Conservation (phyloP, 768 basidiomycete genomes). For the Mycena floridula region DNA sequence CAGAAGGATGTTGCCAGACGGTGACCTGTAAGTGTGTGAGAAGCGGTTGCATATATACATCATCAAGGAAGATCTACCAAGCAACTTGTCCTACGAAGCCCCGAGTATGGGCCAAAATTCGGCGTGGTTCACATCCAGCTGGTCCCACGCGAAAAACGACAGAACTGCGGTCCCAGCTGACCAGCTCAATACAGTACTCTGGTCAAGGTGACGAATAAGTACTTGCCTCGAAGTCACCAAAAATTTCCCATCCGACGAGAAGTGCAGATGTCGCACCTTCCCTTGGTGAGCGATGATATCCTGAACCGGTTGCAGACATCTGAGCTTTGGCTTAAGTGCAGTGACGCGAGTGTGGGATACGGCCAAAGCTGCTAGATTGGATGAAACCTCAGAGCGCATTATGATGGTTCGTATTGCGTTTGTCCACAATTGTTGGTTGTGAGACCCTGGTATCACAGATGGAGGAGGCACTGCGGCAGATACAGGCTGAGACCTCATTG, state of each 20-base stretch:
- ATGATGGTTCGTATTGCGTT: conserved; percentile 37
- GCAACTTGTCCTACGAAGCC: conserved; percentile 77
- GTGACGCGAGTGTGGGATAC: conserved; percentile 34
- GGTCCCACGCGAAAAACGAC: conserved; percentile 59
- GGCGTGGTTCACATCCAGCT: conserved; percentile 55
- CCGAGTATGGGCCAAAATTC: conserved; percentile 58
- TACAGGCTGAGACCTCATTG: not conserved
- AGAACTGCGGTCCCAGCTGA: conserved; percentile 67
- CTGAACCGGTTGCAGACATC: conserved; percentile 47
- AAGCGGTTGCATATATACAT: conserved; percentile 1
- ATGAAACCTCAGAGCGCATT: conserved; percentile 26
- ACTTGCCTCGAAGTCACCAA: conserved; percentile 65
- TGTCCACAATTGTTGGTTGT: conserved; percentile 34
- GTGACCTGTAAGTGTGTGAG: conserved; percentile 40
- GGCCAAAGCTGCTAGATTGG: conserved; percentile 13
- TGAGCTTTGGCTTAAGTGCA: conserved; percentile 51
- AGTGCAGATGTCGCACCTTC: conserved; percentile 67
- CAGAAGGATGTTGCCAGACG: conserved; percentile 52
- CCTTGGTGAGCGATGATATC: conserved; percentile 61
- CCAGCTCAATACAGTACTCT: too few species aligned
- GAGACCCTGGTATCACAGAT: conserved; percentile 5
- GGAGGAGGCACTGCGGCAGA: not conserved
- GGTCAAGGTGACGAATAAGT: not conserved
- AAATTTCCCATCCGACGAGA: conserved; percentile 70
- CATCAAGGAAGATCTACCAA: conserved; percentile 35